Percentiles rank a stretch among this genome's conserved stretches.
Conservation (phyloP, 345 rosid species). For the Diplotaxis tenuifolia region DNA sequence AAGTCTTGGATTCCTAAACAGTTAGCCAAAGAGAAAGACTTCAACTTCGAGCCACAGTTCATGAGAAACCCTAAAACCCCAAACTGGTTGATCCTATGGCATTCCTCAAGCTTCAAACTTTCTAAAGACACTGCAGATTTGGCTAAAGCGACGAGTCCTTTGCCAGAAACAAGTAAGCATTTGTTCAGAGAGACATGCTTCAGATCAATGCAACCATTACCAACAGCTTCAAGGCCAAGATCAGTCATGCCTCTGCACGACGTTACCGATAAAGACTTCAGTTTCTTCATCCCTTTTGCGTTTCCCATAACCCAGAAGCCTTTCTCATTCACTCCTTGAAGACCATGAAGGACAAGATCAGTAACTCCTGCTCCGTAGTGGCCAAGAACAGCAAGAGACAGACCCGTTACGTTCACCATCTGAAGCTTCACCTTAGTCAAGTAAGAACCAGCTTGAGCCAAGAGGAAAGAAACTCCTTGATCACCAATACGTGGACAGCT, state of each 20-base stretch:
- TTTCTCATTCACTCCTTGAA: slow-evolving; percentile 69
- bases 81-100: slow-evolving; percentile 87
- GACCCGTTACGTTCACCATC: slow-evolving; percentile 63
- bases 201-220: slow-evolving; percentile 79
- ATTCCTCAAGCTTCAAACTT: slow-evolving; percentile 82
- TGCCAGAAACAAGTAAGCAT: slow-evolving; percentile 70
- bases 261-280: slow-evolving; percentile 62
- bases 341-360: slow-evolving; percentile 66
- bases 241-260: slow-evolving; percentile 85
- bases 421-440: slow-evolving; percentile 78
- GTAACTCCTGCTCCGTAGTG: slow-evolving; percentile 73
- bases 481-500: slow-evolving; percentile 81
- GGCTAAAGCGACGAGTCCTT: slow-evolving; percentile 68
- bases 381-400: slow-evolving; percentile 78
- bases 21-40: slow-evolving; percentile 58
- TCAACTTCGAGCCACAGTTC: slow-evolving; percentile 58
- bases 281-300: slow-evolving; percentile 75
- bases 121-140: slow-evolving; percentile 66
- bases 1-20: slow-evolving; percentile 72
- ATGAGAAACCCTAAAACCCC: slow-evolving; percentile 71
- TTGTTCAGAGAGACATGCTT: slow-evolving; percentile 58
- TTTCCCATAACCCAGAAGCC: slow-evolving; percentile 99
- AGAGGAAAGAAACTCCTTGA: slow-evolving; percentile 74
- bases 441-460: slow-evolving; percentile 54
- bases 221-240: slow-evolving; percentile 72